These are phyloP conservation scores for Lathyrus tuberosus DNA, from an alignment of 306 rosid genomes.

Conservation along the genomic window DNA sequence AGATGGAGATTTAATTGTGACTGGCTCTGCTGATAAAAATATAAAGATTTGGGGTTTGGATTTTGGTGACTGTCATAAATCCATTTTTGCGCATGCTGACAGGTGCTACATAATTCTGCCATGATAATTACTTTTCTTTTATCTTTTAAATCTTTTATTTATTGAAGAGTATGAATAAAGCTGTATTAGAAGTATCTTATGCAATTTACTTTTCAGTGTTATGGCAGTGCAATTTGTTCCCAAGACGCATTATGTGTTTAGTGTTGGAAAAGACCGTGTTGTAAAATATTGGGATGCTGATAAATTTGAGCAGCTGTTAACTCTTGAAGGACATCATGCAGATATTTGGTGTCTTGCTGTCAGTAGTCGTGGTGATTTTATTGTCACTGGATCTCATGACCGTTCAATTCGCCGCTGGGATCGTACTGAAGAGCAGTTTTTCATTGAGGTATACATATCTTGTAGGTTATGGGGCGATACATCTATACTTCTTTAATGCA, in stretches of 20 bases:
- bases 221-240: constrained; percentile 84
- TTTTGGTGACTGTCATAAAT: constrained; percentile 93
- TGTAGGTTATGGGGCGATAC: constrained; percentile 15
- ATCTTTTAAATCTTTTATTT: constrained; percentile 14
- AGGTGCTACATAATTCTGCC: constrained; percentile 57
- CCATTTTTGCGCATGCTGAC: constrained; percentile 88
- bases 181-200: constrained; percentile 36
- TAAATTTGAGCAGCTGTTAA: constrained; percentile 87
- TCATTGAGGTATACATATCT: constrained; percentile 73
- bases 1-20: constrained; percentile 87
- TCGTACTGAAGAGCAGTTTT: constrained; percentile 96
- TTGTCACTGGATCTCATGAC: constrained; percentile 93
- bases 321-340: constrained; percentile 97
- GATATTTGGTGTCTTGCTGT: constrained; percentile 90
- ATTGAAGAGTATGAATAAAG: constrained; percentile 15
- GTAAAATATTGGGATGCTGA: constrained; percentile 98
- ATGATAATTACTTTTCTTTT: constrained; percentile 12
- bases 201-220: constrained; percentile 62
- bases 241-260: constrained; percentile 86
- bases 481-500: constrained; percentile 14
- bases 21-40: constrained; percentile 96
- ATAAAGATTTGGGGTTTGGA: constrained; percentile 98
- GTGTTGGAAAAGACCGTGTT: constrained; percentile 81
- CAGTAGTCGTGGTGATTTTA: constrained; percentile 87
- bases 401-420: constrained; percentile 98